Evolutionary conservation across 139 green algal species (phyloP).

Genomic region (Chlorella ohadii): DNA sequence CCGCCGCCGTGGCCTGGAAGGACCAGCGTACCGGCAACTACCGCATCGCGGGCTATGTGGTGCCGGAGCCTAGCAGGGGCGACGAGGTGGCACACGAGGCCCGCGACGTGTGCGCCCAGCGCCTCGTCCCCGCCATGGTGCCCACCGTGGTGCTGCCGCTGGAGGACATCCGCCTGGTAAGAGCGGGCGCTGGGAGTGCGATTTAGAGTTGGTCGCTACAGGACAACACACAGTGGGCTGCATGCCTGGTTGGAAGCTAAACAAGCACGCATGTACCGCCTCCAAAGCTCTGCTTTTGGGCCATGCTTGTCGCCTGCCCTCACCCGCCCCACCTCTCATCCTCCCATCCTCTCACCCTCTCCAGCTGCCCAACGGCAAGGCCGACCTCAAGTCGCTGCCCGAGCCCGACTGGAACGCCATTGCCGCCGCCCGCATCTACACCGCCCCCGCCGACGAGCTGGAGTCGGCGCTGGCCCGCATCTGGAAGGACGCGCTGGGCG

Average conservation of each 20-base stretch:
- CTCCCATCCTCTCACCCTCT: neutral
- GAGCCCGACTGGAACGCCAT: conserved; percentile 20
- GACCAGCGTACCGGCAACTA: neutral
- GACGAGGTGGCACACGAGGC: neutral
- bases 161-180: conserved; percentile 11
- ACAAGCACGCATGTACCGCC: too few relatives aligned
- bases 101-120: neutral
- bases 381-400: conserved; percentile 28
- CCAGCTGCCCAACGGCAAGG: conserved; percentile 37
- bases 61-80: neutral
- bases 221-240: neutral
- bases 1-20: conserved; percentile 12
- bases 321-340: neutral
- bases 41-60: conserved; percentile 6
- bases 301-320: neutral
- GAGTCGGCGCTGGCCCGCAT: neutral
- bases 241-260: neutral
- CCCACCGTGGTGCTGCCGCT: conserved; percentile 21
- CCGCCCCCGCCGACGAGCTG: neutral
- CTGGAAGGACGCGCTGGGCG: conserved; percentile 1
- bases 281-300: too few relatives aligned
- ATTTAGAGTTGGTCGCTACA: too few relatives aligned
- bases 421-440: conserved; percentile 2
- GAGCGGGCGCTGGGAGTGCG: too few relatives aligned
- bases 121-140: conserved; percentile 37